These are phyloP conservation scores for Colletotrichum melonis DNA, from an alignment of 2,329 filamentous ascomycete species.

Conservation along the genomic window DNA sequence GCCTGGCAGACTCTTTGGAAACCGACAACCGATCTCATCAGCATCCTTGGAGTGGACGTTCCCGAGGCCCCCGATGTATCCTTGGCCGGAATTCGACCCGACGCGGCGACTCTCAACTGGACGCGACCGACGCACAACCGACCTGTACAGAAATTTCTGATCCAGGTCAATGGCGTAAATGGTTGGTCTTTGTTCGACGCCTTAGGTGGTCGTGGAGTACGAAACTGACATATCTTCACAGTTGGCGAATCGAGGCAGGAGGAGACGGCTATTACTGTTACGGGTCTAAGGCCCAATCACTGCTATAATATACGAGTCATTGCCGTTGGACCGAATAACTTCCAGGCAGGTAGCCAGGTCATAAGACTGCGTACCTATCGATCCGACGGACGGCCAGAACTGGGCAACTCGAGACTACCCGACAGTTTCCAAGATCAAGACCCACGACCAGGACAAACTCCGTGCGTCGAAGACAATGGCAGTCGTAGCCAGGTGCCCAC, in stretches of 20 bases:
- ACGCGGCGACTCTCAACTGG: constrained; percentile 93
- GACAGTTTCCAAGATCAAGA: constrained; percentile 68
- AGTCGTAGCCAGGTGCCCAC: constrained; percentile 63
- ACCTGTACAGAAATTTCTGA: constrained; percentile 85
- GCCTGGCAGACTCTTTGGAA: constrained; percentile 91
- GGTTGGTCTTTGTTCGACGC: constrained; percentile 63
- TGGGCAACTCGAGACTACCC: constrained; percentile 67
- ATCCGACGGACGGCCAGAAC: constrained; percentile 71
- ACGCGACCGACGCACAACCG: constrained; percentile 74
- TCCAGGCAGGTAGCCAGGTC: constrained; percentile 88
- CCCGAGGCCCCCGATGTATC: constrained; percentile 90
- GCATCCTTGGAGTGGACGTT: constrained; percentile 92
- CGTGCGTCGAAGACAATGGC: constrained; percentile 54
- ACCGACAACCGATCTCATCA: constrained; percentile 89
- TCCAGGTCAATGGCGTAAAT: constrained; percentile 93
- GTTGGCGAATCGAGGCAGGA: constrained; percentile 85
- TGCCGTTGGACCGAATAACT: constrained; percentile 90
- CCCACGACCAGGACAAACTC: constrained; percentile 39
- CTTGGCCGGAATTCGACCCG: constrained; percentile 86
- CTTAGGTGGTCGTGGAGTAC: not conserved
- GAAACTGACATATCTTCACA: constrained; percentile 44
- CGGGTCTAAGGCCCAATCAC: constrained; percentile 84
- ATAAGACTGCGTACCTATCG: constrained; percentile 85
- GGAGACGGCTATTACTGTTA: constrained; percentile 91
- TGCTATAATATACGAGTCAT: constrained; percentile 96